Evolutionary conservation across 257 asterid genomes (phyloP).

Genomic region (Solanum verrucosum): DNA sequence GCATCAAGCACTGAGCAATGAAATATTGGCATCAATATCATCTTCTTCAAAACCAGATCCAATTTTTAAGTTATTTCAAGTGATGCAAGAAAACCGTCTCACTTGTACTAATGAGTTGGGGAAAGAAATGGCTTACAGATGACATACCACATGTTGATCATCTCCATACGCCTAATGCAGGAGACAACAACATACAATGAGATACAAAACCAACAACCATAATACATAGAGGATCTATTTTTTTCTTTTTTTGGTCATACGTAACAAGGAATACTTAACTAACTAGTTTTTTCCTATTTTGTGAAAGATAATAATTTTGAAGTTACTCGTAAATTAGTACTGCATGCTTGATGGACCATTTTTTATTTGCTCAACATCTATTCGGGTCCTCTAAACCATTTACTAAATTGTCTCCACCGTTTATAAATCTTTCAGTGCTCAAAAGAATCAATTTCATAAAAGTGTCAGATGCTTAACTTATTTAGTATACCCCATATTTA

Average conservation of each 20-base stretch:
- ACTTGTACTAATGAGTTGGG: background rate
- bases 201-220: background rate
- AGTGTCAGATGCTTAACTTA: background rate
- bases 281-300: background rate
- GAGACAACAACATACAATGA: background rate
- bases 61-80: constrained; percentile 14
- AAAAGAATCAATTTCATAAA: too few relatives aligned
- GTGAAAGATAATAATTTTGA: background rate
- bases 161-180: background rate
- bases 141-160: background rate
- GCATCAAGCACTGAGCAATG: constrained; percentile 32
- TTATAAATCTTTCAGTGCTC: too few relatives aligned
- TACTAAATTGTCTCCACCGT: background rate
- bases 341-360: background rate
- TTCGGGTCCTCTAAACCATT: background rate
- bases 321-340: background rate
- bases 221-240: background rate
- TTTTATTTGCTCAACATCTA: background rate
- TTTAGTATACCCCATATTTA: background rate
- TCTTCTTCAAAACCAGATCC: constrained; percentile 28
- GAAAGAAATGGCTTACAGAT: background rate
- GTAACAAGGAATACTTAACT: background rate
- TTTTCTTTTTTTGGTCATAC: background rate
- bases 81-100: constrained; percentile 1
- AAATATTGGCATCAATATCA: constrained; percentile 27